Conservation (phyloP, 805 yeast species). For the Maudiozyma turicensis region DNA sequence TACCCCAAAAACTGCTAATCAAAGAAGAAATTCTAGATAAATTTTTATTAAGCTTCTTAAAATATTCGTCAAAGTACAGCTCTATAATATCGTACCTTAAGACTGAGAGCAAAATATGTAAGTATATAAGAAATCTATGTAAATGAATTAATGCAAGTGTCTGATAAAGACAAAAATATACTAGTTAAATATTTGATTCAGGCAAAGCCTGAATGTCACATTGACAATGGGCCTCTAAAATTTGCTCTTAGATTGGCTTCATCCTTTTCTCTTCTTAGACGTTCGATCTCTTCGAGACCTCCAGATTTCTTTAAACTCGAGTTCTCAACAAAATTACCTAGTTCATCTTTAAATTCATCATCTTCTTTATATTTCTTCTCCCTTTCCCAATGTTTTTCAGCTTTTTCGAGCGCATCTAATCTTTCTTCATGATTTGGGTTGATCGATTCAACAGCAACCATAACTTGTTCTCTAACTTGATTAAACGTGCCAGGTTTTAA, state of each 20-base stretch:
- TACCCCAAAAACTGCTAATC: neutral
- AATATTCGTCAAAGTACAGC: neutral
- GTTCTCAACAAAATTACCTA: slow-evolving; percentile 76
- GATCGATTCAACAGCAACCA: slow-evolving; percentile 68
- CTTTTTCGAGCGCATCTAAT: slow-evolving; percentile 78
- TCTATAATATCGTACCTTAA: neutral
- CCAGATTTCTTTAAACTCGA: slow-evolving; percentile 72
- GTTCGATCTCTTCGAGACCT: slow-evolving; percentile 80
- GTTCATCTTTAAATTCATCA: slow-evolving; percentile 73
- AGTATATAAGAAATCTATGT: neutral
- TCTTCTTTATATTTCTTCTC: slow-evolving; percentile 49
- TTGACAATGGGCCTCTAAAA: slow-evolving; percentile 20
- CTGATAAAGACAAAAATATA: neutral
- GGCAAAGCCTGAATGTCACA: neutral
- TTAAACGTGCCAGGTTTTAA: slow-evolving; percentile 57
- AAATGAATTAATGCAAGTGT: neutral
- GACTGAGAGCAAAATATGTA: neutral
- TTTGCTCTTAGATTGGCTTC: slow-evolving; percentile 54
- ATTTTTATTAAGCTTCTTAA: neutral
- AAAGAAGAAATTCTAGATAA: neutral
- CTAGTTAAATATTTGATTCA: neutral
- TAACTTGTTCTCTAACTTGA: slow-evolving; percentile 62
- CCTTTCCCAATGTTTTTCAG: slow-evolving; percentile 69
- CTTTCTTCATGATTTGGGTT: slow-evolving; percentile 79
- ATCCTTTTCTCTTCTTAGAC: slow-evolving; percentile 56